phyloP scores from a whole-genome alignment of 2,329 filamentous ascomycete species.

The Tolypocladium guangdongense region DNA sequence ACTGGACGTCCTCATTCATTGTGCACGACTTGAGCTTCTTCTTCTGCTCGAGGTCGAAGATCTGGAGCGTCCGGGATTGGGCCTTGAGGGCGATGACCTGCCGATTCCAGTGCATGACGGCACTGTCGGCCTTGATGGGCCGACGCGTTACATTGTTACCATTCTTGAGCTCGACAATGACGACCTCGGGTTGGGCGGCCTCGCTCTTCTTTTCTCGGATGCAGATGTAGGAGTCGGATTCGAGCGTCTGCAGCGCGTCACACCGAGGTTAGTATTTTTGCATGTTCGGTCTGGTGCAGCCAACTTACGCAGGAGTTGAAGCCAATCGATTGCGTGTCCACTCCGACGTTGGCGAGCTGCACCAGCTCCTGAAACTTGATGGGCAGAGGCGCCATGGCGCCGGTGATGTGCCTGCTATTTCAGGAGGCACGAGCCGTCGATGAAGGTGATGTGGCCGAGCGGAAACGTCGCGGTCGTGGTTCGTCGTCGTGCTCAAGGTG shows the following conservation, averaged over 20 bases:
- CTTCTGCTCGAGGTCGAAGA: slow-evolving; percentile 90
- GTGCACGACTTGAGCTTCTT: slow-evolving; percentile 92
- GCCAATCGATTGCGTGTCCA: slow-evolving; percentile 48
- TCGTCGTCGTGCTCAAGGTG: no score
- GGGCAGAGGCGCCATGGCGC: slow-evolving; percentile 58
- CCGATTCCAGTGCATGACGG: slow-evolving; percentile 97
- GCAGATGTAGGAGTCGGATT: slow-evolving; percentile 95
- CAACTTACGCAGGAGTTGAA: slow-evolving; percentile 67
- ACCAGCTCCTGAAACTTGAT: slow-evolving; percentile 92
- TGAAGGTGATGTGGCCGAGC: slow-evolving; percentile 5
- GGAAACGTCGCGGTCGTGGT: slow-evolving; percentile 13
- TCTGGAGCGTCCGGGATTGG: slow-evolving; percentile 87
- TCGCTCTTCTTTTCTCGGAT: slow-evolving; percentile 89
- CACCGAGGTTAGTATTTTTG: not conserved
- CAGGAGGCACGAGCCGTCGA: slow-evolving; percentile 10
- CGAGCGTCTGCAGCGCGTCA: slow-evolving; percentile 60
- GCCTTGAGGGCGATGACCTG: slow-evolving; percentile 96
- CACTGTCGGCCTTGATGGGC: slow-evolving; percentile 98
- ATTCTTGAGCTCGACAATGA: slow-evolving; percentile 97
- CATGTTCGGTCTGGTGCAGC: not conserved
- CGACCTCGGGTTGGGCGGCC: slow-evolving; percentile 77
- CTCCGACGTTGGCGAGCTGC: slow-evolving; percentile 45
- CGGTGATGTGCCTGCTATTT: slow-evolving; percentile 13
- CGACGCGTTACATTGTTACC: slow-evolving; percentile 89
- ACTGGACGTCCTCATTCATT: slow-evolving; percentile 95